Percentiles rank a stretch among this genome's conserved stretches.
Evolutionary conservation across 331 rosid genomes (phyloP).

Genomic region (Malus hybrid): DNA sequence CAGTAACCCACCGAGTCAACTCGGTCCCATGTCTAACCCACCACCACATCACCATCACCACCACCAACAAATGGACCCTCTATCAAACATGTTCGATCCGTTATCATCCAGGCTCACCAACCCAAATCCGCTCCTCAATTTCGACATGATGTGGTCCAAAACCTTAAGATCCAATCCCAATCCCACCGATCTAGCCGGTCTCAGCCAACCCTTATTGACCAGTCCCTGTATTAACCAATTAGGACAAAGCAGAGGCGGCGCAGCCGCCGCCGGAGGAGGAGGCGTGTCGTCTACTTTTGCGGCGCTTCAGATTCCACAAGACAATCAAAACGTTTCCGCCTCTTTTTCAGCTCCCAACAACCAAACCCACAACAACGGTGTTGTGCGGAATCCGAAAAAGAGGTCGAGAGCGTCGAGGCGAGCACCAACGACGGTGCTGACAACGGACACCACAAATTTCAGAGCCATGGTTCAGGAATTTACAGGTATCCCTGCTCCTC

Average conservation of each 20-base stretch:
- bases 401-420: slow-evolving; percentile 89
- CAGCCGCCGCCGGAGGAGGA: neutral
- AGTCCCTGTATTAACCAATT: slow-evolving; percentile 19
- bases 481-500: slow-evolving; percentile 93
- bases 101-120: slow-evolving; percentile 22
- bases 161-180: slow-evolving; percentile 50
- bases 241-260: slow-evolving; percentile 10
- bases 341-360: slow-evolving; percentile 21
- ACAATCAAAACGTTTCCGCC: slow-evolving; percentile 18
- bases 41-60: slow-evolving; percentile 7
- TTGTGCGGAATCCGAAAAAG: slow-evolving; percentile 67
- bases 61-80: slow-evolving; percentile 28
- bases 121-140: slow-evolving; percentile 39
- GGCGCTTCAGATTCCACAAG: slow-evolving; percentile 21
- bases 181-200: slow-evolving; percentile 32
- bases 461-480: slow-evolving; percentile 99
- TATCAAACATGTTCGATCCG: slow-evolving; percentile 54
- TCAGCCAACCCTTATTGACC: slow-evolving; percentile 25
- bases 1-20: slow-evolving; percentile 3
- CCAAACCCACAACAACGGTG: slow-evolving; percentile 9
- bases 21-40: slow-evolving; percentile 17
- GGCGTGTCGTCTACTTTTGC: slow-evolving; percentile 11
- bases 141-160: slow-evolving; percentile 61
- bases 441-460: slow-evolving; percentile 88
- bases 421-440: slow-evolving; percentile 90